Percentiles rank a stretch among this genome's conserved stretches.
Evolutionary conservation across 2,329 filamentous ascomycete species (phyloP).

Genomic region (Pestalotiopsis sp.): DNA sequence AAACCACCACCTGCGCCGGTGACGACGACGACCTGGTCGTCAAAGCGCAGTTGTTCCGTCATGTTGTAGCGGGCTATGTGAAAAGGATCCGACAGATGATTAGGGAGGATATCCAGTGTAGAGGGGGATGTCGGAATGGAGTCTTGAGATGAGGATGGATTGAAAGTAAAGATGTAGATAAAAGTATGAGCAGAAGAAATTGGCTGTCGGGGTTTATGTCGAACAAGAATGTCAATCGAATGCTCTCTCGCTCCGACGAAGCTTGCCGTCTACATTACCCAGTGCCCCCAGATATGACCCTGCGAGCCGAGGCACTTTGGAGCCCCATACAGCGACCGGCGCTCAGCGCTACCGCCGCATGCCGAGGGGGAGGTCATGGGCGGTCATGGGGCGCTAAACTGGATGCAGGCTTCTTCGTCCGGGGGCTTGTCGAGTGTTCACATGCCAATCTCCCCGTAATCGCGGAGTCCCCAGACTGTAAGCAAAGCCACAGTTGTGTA

Average conservation of each 20-base stretch:
- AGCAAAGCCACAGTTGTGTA: too few relatives aligned
- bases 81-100: slow-evolving; percentile 9
- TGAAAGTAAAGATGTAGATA: not conserved
- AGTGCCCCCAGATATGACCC: slow-evolving; percentile 7
- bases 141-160: not conserved
- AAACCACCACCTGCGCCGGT: slow-evolving; percentile 84
- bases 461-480: not conserved
- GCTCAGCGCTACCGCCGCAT: not conserved
- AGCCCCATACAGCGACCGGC: not conserved
- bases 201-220: not conserved
- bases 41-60: slow-evolving; percentile 64
- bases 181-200: not conserved
- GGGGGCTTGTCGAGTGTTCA: slow-evolving; percentile 1
- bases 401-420: not conserved
- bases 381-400: slow-evolving; percentile 1
- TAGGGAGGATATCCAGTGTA: not conserved
- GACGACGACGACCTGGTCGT: slow-evolving; percentile 86
- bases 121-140: not conserved
- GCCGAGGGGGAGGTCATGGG: slow-evolving; percentile 5
- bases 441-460: slow-evolving; percentile 3
- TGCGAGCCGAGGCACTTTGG: slow-evolving; percentile 15
- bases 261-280: slow-evolving; percentile 12
- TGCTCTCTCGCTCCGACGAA: slow-evolving; percentile 5
- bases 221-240: not conserved
- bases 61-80: slow-evolving; percentile 22